Percentiles rank a stretch among this genome's conserved stretches.
Conservation (phyloP, 768 basidiomycete species). For the Hirschioporus abietinus region DNA sequence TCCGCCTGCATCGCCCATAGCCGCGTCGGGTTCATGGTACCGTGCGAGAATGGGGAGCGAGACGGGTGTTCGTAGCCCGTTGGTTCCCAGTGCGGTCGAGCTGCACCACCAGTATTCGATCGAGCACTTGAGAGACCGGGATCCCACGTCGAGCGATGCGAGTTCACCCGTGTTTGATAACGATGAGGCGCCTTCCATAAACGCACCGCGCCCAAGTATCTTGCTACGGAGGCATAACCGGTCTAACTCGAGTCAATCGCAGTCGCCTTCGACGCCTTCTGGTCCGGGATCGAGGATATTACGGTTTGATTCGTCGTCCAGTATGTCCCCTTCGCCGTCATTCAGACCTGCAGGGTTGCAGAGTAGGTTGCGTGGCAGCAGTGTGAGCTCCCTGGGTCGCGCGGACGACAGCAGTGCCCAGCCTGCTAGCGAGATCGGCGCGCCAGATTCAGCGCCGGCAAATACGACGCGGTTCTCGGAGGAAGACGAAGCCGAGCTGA, state of each 20-base stretch:
- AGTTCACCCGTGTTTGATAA: constrained; percentile 2
- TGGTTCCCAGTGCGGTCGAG: constrained; percentile 14
- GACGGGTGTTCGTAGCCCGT: not conserved
- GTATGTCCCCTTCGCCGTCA: not conserved
- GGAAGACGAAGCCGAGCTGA: not conserved
- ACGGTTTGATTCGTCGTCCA: not conserved
- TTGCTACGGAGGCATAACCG: constrained; percentile 2
- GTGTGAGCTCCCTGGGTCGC: not conserved
- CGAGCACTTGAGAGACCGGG: constrained; percentile 15
- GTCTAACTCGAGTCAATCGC: constrained; percentile 2
- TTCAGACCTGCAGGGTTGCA: not conserved
- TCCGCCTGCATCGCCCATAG: constrained; percentile 5
- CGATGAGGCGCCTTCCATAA: not conserved
- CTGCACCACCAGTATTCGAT: constrained; percentile 19
- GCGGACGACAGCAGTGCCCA: not conserved
- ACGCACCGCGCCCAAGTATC: not conserved
- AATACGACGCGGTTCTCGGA: not conserved
- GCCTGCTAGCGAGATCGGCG: not conserved
- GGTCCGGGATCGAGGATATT: not conserved
- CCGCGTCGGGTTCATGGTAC: constrained; percentile 4
- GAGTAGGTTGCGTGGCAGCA: not conserved
- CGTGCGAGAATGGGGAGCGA: not conserved
- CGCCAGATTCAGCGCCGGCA: constrained; percentile 2
- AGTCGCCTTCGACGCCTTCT: constrained; percentile 2
- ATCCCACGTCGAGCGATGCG: not conserved